phyloP scores from a whole-genome alignment of 345 rosid genomes.

The Fremontodendron californicum region DNA sequence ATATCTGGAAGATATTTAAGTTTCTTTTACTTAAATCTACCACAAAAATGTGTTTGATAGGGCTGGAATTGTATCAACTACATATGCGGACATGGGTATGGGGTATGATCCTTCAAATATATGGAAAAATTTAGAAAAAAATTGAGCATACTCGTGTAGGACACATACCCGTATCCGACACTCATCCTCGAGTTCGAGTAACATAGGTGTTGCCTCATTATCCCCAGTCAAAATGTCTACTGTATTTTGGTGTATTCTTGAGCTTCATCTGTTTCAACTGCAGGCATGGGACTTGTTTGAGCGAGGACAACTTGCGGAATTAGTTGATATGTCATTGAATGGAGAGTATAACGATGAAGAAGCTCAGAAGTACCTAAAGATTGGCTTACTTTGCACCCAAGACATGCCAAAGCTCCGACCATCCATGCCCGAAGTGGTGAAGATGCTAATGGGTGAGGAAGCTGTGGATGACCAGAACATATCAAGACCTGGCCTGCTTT shows the following conservation, averaged over 20 bases:
- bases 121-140: neutral
- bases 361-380: constrained; percentile 42
- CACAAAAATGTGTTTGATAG: neutral
- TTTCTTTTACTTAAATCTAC: neutral
- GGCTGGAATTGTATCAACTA: too few species aligned
- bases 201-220: neutral
- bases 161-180: neutral
- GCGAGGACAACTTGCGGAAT: constrained; percentile 26
- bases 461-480: constrained; percentile 33
- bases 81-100: neutral
- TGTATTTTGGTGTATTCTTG: neutral
- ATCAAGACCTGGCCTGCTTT: constrained; percentile 40
- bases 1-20: too few species aligned
- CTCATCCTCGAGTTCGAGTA: neutral
- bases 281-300: constrained; percentile 50
- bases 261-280: constrained; percentile 8
- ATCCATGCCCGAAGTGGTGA: constrained; percentile 40
- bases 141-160: neutral
- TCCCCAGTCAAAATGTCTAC: neutral
- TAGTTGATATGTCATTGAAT: constrained; percentile 34
- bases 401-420: constrained; percentile 55
- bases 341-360: constrained; percentile 38
- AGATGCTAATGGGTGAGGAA: constrained; percentile 47
- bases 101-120: neutral
- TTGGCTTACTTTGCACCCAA: constrained; percentile 62